Percentiles rank a stretch among this genome's conserved stretches.
phyloP scores from a whole-genome alignment of 352 stramenopile genomes.

The Blastocystis sp. region DNA sequence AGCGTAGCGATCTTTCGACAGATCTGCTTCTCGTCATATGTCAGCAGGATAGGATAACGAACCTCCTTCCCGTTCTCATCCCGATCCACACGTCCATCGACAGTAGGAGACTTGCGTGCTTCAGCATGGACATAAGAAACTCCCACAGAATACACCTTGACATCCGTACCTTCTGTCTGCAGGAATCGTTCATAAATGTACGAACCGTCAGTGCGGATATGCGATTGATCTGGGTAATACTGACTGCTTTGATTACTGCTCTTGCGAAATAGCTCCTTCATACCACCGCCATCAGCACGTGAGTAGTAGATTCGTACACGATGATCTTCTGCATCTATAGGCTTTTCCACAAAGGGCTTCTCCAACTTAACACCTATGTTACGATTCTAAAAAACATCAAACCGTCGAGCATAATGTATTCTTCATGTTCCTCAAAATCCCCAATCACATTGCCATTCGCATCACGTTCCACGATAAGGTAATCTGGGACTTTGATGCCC shows the following conservation, averaged over 20 bases:
- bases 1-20: constrained; percentile 83
- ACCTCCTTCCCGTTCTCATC: constrained; percentile 95
- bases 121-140: constrained; percentile 97
- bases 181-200: constrained; percentile 98
- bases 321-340: constrained; percentile 95
- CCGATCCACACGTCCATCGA: constrained; percentile 93
- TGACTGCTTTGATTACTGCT: constrained; percentile 73
- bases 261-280: constrained; percentile 97
- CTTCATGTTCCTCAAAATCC: constrained; percentile 56
- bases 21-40: constrained; percentile 94
- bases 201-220: constrained; percentile 84
- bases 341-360: constrained; percentile 99
- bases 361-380: constrained; percentile 84
- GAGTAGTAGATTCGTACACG: constrained; percentile 99
- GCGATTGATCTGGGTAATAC: constrained; percentile 86
- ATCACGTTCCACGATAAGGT: constrained; percentile 88
- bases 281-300: constrained; percentile 87
- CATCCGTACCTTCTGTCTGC: constrained; percentile 96
- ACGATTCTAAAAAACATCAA: constrained; percentile 64
- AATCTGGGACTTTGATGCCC: constrained; percentile 88
- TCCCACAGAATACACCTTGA: constrained; percentile 90
- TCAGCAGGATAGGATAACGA: constrained; percentile 96
- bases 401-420: constrained; percentile 58
- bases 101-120: constrained; percentile 91
- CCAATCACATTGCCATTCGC: constrained; percentile 66